Evolutionary conservation across 495 filamentous ascomycete genomes (phyloP), one percentile per base, ranked within the genome.

Genomic region (Astrocystis sublimbata): DNA sequence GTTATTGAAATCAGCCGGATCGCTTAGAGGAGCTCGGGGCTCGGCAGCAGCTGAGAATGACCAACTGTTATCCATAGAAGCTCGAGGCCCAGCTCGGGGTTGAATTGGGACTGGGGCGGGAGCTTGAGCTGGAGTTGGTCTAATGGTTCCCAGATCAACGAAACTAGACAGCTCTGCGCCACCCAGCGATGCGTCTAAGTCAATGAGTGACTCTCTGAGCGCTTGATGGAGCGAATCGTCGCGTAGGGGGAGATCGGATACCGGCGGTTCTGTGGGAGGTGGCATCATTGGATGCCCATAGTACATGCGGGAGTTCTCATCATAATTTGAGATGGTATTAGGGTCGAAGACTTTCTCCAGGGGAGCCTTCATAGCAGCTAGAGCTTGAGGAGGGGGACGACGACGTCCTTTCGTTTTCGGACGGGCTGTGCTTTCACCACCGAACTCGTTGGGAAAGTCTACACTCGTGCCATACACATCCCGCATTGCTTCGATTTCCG

Each of bases 141-240:
- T 83, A 67, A 88, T 76, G 7, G 87, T 88, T 26, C 82, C 79
- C 71, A 88, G 78, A 62, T 87, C 85, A 17, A 76, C 78, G 53
- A 86, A 85, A 54, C 76, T 79, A 2, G 85, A 81, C 6, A 84
- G 70, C 15, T 79, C 77, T 26, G 63, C 69, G 1, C 80, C 77
- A 46, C 79, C 72, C n/a, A 79, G 66, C 23, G 76, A 80, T 2
- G 72, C 78, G 47, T 85, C 85, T 12, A 85, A 76, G 59, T 89
- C 87, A 42, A 85, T 85, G 28, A 84, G 74, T 1, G 82, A 82
- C 51, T 85, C 83, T 12, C 76, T 74, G 13, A 83, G 76, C 4
- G 78, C 76, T 10, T 75, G 75, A 47, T 83, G 77, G 8, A 78
- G 72, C 17, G 80, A 80, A 60, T 83, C 75, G 49, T 85, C 75